phyloP scores from a whole-genome alignment of 1,139 yeast genomes.

The Yamadazyma sp. region DNA sequence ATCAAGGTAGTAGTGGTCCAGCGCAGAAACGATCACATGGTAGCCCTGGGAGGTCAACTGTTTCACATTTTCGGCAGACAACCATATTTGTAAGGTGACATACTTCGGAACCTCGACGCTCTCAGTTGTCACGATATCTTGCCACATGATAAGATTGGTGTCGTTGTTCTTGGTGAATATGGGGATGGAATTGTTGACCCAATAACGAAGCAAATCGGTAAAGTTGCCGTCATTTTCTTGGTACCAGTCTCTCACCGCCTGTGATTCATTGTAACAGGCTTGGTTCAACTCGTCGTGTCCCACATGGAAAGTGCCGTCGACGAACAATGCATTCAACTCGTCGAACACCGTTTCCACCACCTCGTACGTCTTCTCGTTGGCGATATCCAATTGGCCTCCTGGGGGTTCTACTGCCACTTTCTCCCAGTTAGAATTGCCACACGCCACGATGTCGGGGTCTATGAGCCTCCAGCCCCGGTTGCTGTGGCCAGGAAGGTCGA shows the following conservation, averaged over 20 bases:
- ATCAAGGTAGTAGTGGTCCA: slow-evolving; percentile 42
- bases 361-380: slow-evolving; percentile 34
- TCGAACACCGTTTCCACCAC: slow-evolving; percentile 23
- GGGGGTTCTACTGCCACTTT: slow-evolving; percentile 44
- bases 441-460: slow-evolving; percentile 34
- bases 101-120: slow-evolving; percentile 22
- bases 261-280: slow-evolving; percentile 37
- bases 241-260: slow-evolving; percentile 8
- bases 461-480: slow-evolving; percentile 45
- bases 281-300: slow-evolving; percentile 46
- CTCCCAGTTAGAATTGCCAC: slow-evolving; percentile 36
- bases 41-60: slow-evolving; percentile 36
- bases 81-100: slow-evolving; percentile 45
- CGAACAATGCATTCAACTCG: slow-evolving; percentile 35
- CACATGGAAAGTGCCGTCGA: slow-evolving; percentile 44
- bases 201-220: slow-evolving; percentile 35
- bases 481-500: slow-evolving; percentile 52
- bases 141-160: slow-evolving; percentile 45
- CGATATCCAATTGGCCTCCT: slow-evolving; percentile 46
- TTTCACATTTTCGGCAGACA: slow-evolving; percentile 26
- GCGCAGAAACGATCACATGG: slow-evolving; percentile 43
- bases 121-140: slow-evolving; percentile 37
- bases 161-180: slow-evolving; percentile 27
- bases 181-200: slow-evolving; percentile 40
- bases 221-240: slow-evolving; percentile 16